Conservation (phyloP, 1,284 basidiomycete species). For the Meira miltonrushii region DNA sequence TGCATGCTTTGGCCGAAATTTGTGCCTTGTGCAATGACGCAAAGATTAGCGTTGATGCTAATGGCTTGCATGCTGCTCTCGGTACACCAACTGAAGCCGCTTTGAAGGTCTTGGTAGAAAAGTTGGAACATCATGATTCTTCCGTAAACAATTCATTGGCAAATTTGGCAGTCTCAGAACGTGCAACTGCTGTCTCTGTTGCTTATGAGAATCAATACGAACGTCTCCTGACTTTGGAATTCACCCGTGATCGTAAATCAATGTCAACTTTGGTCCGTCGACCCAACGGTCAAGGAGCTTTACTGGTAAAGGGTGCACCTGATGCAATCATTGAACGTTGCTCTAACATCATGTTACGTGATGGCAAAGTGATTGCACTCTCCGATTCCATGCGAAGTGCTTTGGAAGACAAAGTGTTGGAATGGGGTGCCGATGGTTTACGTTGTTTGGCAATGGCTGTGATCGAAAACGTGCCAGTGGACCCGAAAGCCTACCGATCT, state of each 20-base stretch:
- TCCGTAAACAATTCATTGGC: conserved; percentile 59
- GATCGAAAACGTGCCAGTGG: conserved; percentile 63
- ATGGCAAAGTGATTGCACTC: background rate
- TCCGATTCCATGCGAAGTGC: conserved; percentile 46
- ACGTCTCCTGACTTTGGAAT: conserved; percentile 88
- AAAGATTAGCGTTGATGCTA: conserved; percentile 57
- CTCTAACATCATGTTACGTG: conserved; percentile 55
- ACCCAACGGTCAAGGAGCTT: conserved; percentile 58
- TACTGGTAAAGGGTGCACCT: conserved; percentile 86
- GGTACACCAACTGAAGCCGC: conserved; percentile 80
- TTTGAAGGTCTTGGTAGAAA: conserved; percentile 68
- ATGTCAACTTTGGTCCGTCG: conserved; percentile 83
- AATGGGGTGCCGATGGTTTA: conserved; percentile 76
- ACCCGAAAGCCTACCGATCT: conserved; percentile 60
- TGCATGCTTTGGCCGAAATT: conserved; percentile 46
- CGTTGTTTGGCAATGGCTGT: conserved; percentile 88
- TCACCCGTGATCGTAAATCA: conserved; percentile 95
- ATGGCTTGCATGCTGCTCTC: conserved; percentile 71
- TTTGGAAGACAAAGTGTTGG: conserved; percentile 59
- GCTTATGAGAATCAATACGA: conserved; percentile 72
- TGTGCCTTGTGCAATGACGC: conserved; percentile 50
- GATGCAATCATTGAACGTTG: conserved; percentile 89
- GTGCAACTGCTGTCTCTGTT: conserved; percentile 72
- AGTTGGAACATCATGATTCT: conserved; percentile 59
- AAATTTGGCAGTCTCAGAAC: conserved; percentile 61